Evolutionary conservation across 352 stramenopile species (phyloP), one percentile per base, ranked within the genome.

Genomic region (Detonula confervacea): DNA sequence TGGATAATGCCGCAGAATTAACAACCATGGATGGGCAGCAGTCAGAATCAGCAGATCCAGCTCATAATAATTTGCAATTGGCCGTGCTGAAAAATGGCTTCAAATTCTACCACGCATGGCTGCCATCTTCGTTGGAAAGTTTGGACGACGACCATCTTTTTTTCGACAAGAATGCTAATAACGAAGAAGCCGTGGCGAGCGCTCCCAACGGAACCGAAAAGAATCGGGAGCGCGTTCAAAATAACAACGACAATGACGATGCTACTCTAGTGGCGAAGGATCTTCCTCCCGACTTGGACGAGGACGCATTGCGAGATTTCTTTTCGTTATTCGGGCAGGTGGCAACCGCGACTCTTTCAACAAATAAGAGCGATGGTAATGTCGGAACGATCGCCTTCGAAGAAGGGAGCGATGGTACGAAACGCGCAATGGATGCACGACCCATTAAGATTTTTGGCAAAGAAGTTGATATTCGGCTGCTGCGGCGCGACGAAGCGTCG

Each of bases 101-200:
- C 46, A 29, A 70, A 61, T 81, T 75, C 37, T 81, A 81, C 47
- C 73, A 81, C 33, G 47, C 73, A 2, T 81, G 73, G 73, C 62
- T 44, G 16, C 73, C 63, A 16, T 44, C 20, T 37, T 63, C 65
- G 5, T 62, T 81, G 20, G 61, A 80, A 68, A 56, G 44, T 49
- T 68, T 66, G 22, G 71, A 80, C 39, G n/a, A 39, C 20, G 65
- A 65, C n/a, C 56, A 37, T 56, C 56, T n/a, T n/a, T n/a, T n/a
- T n/a, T n/a, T n/a, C n/a, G n/a, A n/a, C n/a, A n/a, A n/a, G n/a
- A n/a, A 73, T 47, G n/a, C 25, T 39, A 59, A 33, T 47, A 46
- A 65, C 65, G 29, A 20, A 1, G 22, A 37, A n/a, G n/a, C n/a
- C n/a, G n/a, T 57, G 6, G 49, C 24, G 1, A 33, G 20, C 20